Base-by-base conservation (phyloP, 2,329 filamentous ascomycete genomes). In the Raffaelea albimanens region DNA sequence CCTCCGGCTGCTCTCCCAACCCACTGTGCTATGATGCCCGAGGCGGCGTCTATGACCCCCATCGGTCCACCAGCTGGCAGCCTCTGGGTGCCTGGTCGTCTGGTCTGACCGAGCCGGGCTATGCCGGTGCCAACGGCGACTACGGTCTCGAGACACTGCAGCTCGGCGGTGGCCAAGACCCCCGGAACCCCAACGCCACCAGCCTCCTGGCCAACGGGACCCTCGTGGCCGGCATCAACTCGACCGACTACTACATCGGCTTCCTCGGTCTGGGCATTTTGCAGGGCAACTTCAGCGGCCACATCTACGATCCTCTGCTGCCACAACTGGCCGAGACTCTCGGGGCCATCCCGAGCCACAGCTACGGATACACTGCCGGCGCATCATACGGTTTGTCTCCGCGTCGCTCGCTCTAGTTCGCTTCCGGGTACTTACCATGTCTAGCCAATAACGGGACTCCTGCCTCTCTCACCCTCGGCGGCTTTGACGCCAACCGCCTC, bases 311-410 rank as follows among this genome's bases (percentile, higher is more conserved):
- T 55, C 67, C 75, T 56, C 63, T 76, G 49, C 58, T 82, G 57
- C 65, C 75, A 54, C 63, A 81, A 58, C 65, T 83, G 45, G 75
- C 85, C 40, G 74, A 80, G 57, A 63, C 71, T 11, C 70, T 74
- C 48, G 75, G 75, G 9, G 67, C 65, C 49, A 84, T 88, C 43
- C 80, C 83, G 1, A 87, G 84, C 59, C 71, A 86, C 52, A 85
- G 82, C 39, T 88, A 85, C 59, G 83, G 82, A 45, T 89, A 82
- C 60, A 88, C 85, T 3, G 84, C 84, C 38, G 85, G 85, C 16
- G 83, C 83, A n/a, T 74, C 75, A 52, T 88, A 88, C 58, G 73
- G 81, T 82, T 66, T 61, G 75, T 29, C 25, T 7, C 13, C 25
- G n/a, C 13, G 25, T 63, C 46, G 16, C 19, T 49, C 16, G n/a